These are phyloP conservation scores for Rhizopus sp. DNA, from an alignment of 371 early-diverging fungal species.

Conservation along the genomic window DNA sequence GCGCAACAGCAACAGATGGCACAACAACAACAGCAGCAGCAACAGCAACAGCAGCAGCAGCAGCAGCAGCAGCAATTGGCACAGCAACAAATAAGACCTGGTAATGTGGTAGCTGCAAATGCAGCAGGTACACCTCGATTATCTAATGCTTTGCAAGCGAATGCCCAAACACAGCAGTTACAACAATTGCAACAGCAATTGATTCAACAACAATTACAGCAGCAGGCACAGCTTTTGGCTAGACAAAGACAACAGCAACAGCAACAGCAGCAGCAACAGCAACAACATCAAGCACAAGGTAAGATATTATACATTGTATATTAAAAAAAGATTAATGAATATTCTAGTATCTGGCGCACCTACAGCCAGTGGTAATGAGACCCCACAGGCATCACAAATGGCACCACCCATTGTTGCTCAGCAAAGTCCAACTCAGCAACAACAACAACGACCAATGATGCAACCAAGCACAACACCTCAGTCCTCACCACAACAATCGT, in stretches of 20 bases:
- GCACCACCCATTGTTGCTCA: conserved; percentile 14
- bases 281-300: conserved; percentile 16
- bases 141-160: conserved; percentile 5
- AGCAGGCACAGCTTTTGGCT: conserved; percentile 9
- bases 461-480: conserved; percentile 21
- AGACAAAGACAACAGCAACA: conserved; percentile 17
- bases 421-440: conserved; percentile 11
- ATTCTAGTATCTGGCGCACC: conserved; percentile 3
- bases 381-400: conserved; percentile 23
- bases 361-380: conserved; percentile 10
- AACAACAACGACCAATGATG: conserved; percentile 8
- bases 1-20: conserved; percentile 24
- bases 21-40: conserved; percentile 18
- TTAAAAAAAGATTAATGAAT: not conserved
- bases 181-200: conserved; percentile 9
- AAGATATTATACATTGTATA: not conserved
- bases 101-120: not conserved
- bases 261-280: conserved; percentile 13
- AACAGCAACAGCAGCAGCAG: conserved; percentile 13
- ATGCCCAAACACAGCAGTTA: conserved; percentile 14
- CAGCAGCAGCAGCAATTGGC: conserved; percentile 16
- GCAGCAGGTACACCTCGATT: conserved; percentile 2
- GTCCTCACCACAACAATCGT: conserved; percentile 18
- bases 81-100: conserved; percentile 5
- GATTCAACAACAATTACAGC: conserved; percentile 14